These are phyloP conservation scores for Yamadazyma buinensis DNA, from an alignment of 1,139 yeast genomes.

Conservation along the genomic window DNA sequence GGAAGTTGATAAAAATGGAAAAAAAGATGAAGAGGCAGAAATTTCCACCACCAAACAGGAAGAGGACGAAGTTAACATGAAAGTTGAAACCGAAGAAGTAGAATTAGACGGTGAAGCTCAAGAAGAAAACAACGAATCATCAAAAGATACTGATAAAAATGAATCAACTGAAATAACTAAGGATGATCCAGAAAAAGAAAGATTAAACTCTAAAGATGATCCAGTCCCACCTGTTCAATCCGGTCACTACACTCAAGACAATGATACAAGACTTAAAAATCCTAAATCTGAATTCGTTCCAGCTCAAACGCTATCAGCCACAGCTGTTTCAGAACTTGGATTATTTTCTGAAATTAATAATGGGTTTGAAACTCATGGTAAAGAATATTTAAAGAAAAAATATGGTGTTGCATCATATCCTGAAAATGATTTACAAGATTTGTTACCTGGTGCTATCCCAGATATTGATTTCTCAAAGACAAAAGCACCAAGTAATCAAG, in stretches of 20 bases:
- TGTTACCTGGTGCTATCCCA: slow-evolving; percentile 87
- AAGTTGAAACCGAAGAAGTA: no score
- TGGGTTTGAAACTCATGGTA: slow-evolving; percentile 56
- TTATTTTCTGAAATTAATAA: slow-evolving; percentile 60
- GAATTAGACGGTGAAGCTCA: no score
- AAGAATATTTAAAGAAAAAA: slow-evolving; percentile 68
- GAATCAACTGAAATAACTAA: no score
- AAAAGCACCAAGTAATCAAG: slow-evolving; percentile 83
- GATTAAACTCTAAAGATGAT: slow-evolving; percentile 25
- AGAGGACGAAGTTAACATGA: no score
- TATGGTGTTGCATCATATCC: slow-evolving; percentile 93
- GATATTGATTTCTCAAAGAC: slow-evolving; percentile 79
- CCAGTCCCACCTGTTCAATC: slow-evolving; percentile 43
- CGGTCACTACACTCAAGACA: slow-evolving; percentile 46
- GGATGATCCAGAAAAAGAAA: slow-evolving; percentile 7
- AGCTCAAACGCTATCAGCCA: slow-evolving; percentile 66
- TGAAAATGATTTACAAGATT: slow-evolving; percentile 63
- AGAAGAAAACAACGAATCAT: no score
- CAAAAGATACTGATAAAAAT: no score
- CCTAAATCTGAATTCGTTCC: slow-evolving; percentile 78
- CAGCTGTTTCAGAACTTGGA: slow-evolving; percentile 62
- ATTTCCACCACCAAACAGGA: no score
- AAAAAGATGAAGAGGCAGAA: neutral
- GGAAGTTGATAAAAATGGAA: slow-evolving; percentile 5
- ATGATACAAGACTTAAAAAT: slow-evolving; percentile 61